Conservation (phyloP, 768 basidiomycete species). For the Boletus rubescentipes region DNA sequence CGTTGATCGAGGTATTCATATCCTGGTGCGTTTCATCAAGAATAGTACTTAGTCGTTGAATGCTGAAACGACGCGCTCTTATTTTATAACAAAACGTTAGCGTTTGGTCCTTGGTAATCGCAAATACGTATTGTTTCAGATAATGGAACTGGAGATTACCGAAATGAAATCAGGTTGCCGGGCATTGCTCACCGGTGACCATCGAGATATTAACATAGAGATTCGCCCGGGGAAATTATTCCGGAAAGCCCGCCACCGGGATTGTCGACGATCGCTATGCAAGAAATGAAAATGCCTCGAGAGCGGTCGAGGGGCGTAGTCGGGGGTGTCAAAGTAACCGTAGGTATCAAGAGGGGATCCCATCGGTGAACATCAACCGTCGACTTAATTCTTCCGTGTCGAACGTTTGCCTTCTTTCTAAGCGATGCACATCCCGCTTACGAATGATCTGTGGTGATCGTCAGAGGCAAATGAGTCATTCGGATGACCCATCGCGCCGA, state of each 20-base stretch:
- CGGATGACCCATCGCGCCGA: neutral
- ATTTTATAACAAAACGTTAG: neutral
- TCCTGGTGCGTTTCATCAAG: slow-evolving; percentile 8
- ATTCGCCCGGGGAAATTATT: slow-evolving; percentile 5
- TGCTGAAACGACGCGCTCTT: neutral
- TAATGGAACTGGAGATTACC: slow-evolving; percentile 20
- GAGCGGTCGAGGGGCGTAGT: neutral
- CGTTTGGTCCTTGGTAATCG: slow-evolving; percentile 2
- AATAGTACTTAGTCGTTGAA: neutral
- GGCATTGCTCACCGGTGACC: slow-evolving; percentile 3
- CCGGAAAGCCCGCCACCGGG: neutral
- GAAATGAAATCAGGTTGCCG: slow-evolving; percentile 26
- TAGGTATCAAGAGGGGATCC: neutral
- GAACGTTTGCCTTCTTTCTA: neutral
- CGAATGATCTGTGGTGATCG: slow-evolving; percentile 6
- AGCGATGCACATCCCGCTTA: slow-evolving; percentile 6
- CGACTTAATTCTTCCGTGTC: neutral
- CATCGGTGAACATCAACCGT: neutral
- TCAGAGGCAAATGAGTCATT: slow-evolving; percentile 1
- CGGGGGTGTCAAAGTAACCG: neutral
- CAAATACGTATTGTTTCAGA: neutral
- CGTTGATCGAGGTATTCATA: neutral
- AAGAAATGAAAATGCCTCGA: slow-evolving; percentile 2
- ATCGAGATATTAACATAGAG: slow-evolving; percentile 7
- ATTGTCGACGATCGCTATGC: slow-evolving; percentile 13